Conservation (phyloP, 2,329 filamentous ascomycete genomes). For the Scorias spongiosa region DNA sequence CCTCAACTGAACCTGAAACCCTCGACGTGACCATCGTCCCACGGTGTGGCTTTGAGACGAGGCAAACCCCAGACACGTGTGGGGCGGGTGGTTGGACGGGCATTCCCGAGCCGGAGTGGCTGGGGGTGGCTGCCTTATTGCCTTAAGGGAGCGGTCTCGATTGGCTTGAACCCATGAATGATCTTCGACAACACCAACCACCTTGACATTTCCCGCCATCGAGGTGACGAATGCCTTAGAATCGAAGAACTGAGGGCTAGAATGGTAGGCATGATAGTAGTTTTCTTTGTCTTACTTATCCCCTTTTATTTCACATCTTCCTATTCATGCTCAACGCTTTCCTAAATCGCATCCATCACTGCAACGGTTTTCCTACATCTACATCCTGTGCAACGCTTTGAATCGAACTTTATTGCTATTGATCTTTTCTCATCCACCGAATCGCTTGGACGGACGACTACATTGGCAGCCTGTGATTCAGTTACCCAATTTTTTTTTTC, state of each 20-base stretch:
- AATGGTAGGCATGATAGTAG: neutral
- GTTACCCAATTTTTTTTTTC: too few relatives aligned
- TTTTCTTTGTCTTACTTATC: too few relatives aligned
- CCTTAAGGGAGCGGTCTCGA: too few relatives aligned
- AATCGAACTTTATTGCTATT: too few relatives aligned
- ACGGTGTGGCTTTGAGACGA: neutral
- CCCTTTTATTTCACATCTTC: too few relatives aligned
- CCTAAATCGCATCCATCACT: too few relatives aligned
- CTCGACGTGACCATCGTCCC: neutral
- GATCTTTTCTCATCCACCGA: too few relatives aligned
- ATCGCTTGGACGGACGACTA: too few relatives aligned
- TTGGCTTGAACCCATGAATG: neutral
- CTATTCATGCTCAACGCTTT: too few relatives aligned
- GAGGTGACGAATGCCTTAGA: neutral
- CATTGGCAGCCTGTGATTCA: too few relatives aligned
- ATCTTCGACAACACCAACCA: neutral
- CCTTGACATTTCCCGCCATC: neutral
- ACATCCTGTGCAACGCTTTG: too few relatives aligned
- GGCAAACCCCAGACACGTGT: neutral
- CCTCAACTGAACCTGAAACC: neutral
- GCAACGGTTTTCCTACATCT: too few relatives aligned
- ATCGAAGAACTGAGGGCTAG: neutral
- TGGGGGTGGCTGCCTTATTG: neutral
- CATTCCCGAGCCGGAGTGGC: neutral
- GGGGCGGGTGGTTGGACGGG: neutral